A percentile compares a stretch with the other conserved stretches of the same genome.
phyloP scores from a whole-genome alignment of 768 basidiomycete genomes.

The Mycena polygramma region DNA sequence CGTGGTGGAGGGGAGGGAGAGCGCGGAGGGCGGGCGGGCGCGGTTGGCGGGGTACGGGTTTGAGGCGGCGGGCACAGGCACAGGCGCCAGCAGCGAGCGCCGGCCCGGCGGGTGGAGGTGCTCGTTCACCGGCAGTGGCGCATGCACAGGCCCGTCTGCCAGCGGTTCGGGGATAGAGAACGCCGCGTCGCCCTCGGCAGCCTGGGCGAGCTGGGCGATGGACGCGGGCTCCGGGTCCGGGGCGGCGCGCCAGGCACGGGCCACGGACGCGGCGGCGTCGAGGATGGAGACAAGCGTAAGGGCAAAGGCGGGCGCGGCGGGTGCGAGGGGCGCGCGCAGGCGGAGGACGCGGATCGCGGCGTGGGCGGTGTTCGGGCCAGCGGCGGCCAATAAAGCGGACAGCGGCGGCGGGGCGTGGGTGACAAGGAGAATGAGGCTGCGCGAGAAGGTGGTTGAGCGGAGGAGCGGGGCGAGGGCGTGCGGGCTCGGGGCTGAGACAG shows the following conservation, averaged over 20 bases:
- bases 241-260: slow-evolving; percentile 44
- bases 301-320: slow-evolving; percentile 52
- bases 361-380: slow-evolving; percentile 24
- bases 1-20: slow-evolving; percentile 6
- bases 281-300: slow-evolving; percentile 56
- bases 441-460: slow-evolving; percentile 47
- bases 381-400: slow-evolving; percentile 31
- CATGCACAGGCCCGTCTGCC: neutral
- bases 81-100: neutral
- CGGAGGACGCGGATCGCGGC: slow-evolving; percentile 50
- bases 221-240: slow-evolving; percentile 3
- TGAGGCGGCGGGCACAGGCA: neutral
- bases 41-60: neutral
- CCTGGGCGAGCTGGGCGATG: slow-evolving; percentile 52
- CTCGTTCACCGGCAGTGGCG: neutral
- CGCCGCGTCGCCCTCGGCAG: slow-evolving; percentile 42
- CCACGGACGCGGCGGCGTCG: slow-evolving; percentile 56
- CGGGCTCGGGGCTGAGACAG: slow-evolving; percentile 46
- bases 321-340: slow-evolving; percentile 48
- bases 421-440: slow-evolving; percentile 56
- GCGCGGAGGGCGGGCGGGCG: slow-evolving; percentile 1
- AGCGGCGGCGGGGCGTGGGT: slow-evolving; percentile 53
- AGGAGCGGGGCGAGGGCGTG: slow-evolving; percentile 54
- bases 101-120: slow-evolving; percentile 21
- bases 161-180: slow-evolving; percentile 46